Evolutionary conservation across 257 asterid species (phyloP).

Genomic region (Jacaranda copaia): DNA sequence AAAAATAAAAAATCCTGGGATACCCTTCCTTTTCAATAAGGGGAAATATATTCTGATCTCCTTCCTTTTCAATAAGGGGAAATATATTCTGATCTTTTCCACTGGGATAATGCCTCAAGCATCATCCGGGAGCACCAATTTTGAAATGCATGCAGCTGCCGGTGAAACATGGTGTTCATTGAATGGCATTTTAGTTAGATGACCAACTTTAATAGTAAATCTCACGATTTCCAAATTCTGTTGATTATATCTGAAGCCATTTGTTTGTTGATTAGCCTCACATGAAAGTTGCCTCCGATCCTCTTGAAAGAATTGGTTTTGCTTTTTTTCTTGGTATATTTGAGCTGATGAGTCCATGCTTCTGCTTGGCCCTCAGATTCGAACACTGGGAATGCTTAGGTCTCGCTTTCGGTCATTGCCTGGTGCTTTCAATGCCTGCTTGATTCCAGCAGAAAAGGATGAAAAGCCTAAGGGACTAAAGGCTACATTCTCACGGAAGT

Average conservation of each 20-base stretch:
- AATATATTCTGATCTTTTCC: no score
- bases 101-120: no score
- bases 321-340: background rate
- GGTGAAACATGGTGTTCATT: no score
- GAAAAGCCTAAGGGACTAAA: slow-evolving; percentile 77
- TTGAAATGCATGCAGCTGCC: no score
- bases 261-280: slow-evolving; percentile 17
- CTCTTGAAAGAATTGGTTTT: background rate
- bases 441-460: slow-evolving; percentile 77
- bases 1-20: no score
- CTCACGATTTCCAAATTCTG: slow-evolving; percentile 18
- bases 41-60: no score
- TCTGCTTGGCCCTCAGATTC: slow-evolving; percentile 65
- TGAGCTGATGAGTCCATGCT: slow-evolving; percentile 38
- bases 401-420: slow-evolving; percentile 92
- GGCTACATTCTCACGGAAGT: slow-evolving; percentile 80
- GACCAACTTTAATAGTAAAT: no score
- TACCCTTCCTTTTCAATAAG: no score
- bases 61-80: no score
- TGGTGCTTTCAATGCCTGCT: slow-evolving; percentile 84
- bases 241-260: slow-evolving; percentile 6
- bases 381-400: slow-evolving; percentile 93
- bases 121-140: no score
- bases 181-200: no score
- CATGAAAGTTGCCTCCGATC: background rate